Percentiles rank a stretch among this genome's conserved stretches.
Evolutionary conservation across 2,329 filamentous ascomycete species (phyloP).

Genomic region (Neopestalotiopsis sp.): DNA sequence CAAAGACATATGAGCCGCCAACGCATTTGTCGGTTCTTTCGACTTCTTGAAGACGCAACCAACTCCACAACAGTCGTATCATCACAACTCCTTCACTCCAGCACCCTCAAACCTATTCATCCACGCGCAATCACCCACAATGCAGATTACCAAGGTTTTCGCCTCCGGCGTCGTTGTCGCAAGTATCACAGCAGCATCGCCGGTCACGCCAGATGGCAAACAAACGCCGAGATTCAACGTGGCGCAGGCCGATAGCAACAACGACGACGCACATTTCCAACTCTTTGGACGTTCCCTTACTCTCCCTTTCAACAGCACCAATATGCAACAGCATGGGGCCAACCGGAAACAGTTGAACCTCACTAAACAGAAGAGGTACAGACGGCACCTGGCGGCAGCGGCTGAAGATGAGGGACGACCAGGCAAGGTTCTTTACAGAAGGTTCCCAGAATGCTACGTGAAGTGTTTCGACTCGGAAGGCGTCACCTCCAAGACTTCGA

Average conservation of each 20-base stretch:
- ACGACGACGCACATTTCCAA: neutral
- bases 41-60: no score
- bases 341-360: neutral
- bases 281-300: neutral
- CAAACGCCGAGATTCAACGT: neutral
- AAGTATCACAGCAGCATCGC: neutral
- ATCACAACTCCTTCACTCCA: neutral
- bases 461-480: conserved; percentile 5
- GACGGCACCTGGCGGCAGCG: neutral
- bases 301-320: neutral
- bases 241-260: neutral
- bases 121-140: neutral
- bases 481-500: neutral
- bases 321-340: neutral
- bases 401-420: neutral
- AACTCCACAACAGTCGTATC: no score
- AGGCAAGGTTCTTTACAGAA: conserved; percentile 3
- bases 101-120: neutral
- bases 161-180: neutral
- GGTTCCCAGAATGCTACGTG: neutral
- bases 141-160: neutral
- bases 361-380: neutral
- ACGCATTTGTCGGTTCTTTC: no score
- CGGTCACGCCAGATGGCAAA: neutral
- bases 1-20: no score